Conservation (phyloP, 768 basidiomycete species). For the Tulasnella sp. region DNA sequence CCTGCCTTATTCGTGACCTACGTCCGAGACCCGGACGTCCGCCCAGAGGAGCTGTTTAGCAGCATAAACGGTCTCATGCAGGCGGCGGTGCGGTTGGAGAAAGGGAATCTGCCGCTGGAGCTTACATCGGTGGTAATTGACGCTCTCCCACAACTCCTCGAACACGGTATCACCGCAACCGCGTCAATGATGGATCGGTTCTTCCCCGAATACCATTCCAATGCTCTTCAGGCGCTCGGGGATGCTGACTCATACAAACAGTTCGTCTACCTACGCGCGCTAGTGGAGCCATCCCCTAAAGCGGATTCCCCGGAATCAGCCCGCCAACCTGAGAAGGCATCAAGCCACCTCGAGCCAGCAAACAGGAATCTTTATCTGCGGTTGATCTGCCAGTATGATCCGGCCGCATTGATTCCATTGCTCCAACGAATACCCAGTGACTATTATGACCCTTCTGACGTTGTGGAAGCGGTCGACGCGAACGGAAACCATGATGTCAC, state of each 20-base stretch:
- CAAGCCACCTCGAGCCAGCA: conserved; percentile 34
- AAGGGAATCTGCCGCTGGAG: conserved; percentile 43
- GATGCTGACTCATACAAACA: conserved; percentile 39
- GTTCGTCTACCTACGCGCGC: conserved; percentile 63
- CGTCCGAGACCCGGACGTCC: conserved; percentile 59
- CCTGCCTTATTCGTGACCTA: conserved; percentile 58
- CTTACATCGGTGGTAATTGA: conserved; percentile 42
- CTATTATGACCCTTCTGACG: conserved; percentile 43
- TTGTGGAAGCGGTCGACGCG: conserved; percentile 54
- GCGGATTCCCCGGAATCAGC: conserved; percentile 26
- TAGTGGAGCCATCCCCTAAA: conserved; percentile 45
- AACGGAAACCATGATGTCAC: conserved; percentile 60
- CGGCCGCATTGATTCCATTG: conserved; percentile 47
- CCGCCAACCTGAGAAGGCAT: conserved; percentile 22
- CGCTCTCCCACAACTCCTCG: conserved; percentile 54
- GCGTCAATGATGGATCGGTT: conserved; percentile 62
- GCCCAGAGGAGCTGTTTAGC: conserved; percentile 48
- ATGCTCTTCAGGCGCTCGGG: conserved; percentile 43
- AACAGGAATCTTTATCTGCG: conserved; percentile 54
- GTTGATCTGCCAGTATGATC: conserved; percentile 62
- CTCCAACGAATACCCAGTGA: conserved; percentile 44
- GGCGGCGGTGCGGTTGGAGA: conserved; percentile 35
- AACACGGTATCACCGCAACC: conserved; percentile 48
- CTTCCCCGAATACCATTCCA: conserved; percentile 51
- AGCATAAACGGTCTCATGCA: conserved; percentile 51